These are phyloP conservation scores for Avena sativa DNA, from an alignment of 176 grass and related monocot species.

Conservation along the genomic window DNA sequence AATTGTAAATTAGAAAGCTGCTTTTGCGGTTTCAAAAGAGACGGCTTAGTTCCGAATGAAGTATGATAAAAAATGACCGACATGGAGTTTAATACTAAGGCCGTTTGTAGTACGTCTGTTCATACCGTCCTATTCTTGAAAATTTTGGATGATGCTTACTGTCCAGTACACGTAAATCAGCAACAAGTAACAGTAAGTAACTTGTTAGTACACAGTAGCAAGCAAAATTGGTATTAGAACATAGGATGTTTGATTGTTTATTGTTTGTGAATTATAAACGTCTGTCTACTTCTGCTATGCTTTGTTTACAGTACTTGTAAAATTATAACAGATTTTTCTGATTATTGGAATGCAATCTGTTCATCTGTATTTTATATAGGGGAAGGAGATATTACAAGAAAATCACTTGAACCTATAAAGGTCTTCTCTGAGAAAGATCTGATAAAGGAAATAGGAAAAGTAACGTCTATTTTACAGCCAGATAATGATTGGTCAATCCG, in stretches of 20 bases:
- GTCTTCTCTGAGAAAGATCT: conserved; percentile 92
- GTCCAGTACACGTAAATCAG: not conserved
- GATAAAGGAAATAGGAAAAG: conserved; percentile 71
- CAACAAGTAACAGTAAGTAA: not conserved
- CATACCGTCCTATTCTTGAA: not conserved
- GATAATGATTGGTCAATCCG: conserved; percentile 90
- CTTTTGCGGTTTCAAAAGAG: not conserved
- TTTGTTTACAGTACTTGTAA: not conserved
- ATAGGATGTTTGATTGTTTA: not conserved
- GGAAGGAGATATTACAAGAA: conserved; percentile 62
- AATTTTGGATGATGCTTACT: conserved; percentile 13
- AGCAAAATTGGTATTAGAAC: not conserved
- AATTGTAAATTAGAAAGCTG: not conserved
- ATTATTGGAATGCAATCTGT: conserved; percentile 30
- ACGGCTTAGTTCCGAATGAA: no score
- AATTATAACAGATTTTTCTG: not conserved
- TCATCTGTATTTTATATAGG: conserved; percentile 48
- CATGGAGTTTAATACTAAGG: no score
- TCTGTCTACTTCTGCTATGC: not conserved
- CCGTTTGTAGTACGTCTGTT: not conserved
- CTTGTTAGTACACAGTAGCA: not conserved
- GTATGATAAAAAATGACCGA: no score
- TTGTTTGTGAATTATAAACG: not conserved
- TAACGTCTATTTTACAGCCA: conserved; percentile 60
- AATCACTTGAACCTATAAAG: conserved; percentile 68